Base-by-base conservation (phyloP, 2,329 filamentous ascomycete genomes). In the Sarocladiaceae sp. region DNA sequence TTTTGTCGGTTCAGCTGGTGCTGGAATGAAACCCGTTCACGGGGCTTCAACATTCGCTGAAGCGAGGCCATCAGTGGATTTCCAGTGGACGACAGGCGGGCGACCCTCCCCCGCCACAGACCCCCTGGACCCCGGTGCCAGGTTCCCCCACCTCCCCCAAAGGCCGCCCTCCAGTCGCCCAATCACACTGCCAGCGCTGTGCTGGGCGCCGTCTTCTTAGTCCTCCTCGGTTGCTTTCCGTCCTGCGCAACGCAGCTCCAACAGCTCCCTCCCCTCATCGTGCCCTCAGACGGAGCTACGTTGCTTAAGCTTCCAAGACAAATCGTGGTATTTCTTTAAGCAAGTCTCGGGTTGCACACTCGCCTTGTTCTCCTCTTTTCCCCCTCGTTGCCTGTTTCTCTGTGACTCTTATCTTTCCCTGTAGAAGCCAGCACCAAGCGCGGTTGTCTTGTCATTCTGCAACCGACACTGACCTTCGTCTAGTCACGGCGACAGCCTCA, bases 401-500 rank as follows among this genome's bases (percentile, higher is more conserved):
- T 15, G 6, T n/a, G 6, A 15, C 5, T 33, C 31, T 33, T 15
- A 33, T 7, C n/a, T 33, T 15, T n/a, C n/a, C n/a, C n/a, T n/a
- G n/a, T n/a, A n/a, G n/a, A n/a, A n/a, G n/a, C n/a, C n/a, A n/a
- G n/a, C n/a, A n/a, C n/a, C n/a, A 9, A 29, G 9, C 26, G 9
- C 26, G n/a, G 9, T n/a, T 29, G 26, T 29, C 26, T 9, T 29
- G 26, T 29, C n/a, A 29, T n/a, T n/a, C 26, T 29, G 26, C 24
- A 18, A n/a, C 40, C 33, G 26, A 33, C 20, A 15, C 10, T 18
- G 18, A 7, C 19, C n/a, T 18, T 43, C 6, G 23, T 33, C 27
- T 18, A 55, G 50, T 48, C 37, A 43, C 45, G 50, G 49, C 52
- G 45, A 55, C 44, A 46, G 33, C 40, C 32, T 50, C 35, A 48